Evolutionary conservation across 2,329 filamentous ascomycete species (phyloP).

Genomic region (Fusarium robinianum): DNA sequence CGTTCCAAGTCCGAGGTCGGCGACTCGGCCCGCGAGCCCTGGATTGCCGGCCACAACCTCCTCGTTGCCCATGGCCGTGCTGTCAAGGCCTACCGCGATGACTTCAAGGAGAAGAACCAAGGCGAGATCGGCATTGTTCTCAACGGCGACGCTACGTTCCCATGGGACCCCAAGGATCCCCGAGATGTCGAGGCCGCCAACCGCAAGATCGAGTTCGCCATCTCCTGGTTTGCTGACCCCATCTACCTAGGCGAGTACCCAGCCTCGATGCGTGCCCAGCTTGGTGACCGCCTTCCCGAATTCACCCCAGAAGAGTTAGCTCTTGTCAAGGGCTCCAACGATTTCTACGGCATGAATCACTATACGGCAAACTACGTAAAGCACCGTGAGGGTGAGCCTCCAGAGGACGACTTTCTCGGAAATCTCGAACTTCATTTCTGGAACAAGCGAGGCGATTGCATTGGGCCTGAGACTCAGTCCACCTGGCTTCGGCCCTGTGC

Average conservation of each 20-base stretch:
- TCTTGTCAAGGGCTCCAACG: slow-evolving; percentile 83
- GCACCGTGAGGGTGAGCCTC: slow-evolving; percentile 65
- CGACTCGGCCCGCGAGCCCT: slow-evolving; percentile 77
- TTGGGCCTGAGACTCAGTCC: slow-evolving; percentile 82
- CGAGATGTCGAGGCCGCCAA: slow-evolving; percentile 75
- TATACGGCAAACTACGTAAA: slow-evolving; percentile 89
- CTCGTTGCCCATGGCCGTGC: slow-evolving; percentile 79
- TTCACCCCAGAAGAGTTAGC: slow-evolving; percentile 74
- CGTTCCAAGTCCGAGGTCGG: slow-evolving; percentile 71
- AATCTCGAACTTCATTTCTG: slow-evolving; percentile 74
- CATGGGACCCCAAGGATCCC: slow-evolving; percentile 79
- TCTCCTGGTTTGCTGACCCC: slow-evolving; percentile 86
- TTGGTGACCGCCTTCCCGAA: slow-evolving; percentile 74
- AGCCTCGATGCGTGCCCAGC: slow-evolving; percentile 79
- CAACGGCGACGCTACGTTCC: slow-evolving; percentile 82
- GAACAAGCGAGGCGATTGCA: slow-evolving; percentile 72
- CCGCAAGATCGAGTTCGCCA: slow-evolving; percentile 85
- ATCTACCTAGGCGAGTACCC: slow-evolving; percentile 86
- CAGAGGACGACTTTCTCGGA: slow-evolving; percentile 70
- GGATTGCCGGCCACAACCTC: slow-evolving; percentile 81
- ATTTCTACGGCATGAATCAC: slow-evolving; percentile 95
- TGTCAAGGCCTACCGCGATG: slow-evolving; percentile 80
- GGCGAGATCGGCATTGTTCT: slow-evolving; percentile 87
- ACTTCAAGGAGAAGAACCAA: slow-evolving; percentile 73
- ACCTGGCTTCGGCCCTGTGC: slow-evolving; percentile 80